Base-by-base conservation (phyloP, 2,329 filamentous ascomycete species). In the Fusarium nanum region DNA sequence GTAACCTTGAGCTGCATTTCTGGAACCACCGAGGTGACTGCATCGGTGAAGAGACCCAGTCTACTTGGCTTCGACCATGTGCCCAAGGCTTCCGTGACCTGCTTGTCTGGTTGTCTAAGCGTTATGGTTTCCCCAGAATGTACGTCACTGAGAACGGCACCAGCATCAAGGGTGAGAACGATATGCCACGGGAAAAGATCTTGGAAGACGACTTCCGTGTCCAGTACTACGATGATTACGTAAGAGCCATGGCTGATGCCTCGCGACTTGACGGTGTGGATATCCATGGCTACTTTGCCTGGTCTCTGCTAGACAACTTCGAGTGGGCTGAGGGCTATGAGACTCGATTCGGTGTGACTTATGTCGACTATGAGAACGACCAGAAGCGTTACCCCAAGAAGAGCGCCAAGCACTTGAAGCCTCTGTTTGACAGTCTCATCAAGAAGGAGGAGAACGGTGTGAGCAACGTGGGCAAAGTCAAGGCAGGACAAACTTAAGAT, bases 301-400 rank as follows among this genome's bases (percentile, higher is more conserved):
- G 93, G 93, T 93, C 91, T 78, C 85, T 97, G 70, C 88, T 97
- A 87, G 93, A 97, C 81, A 95, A 95, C 83, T 95, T 95, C 75
- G 93, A 95, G 81, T 95, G 92, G 92, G 92, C 93, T n/a, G 93
- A 97, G 78, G 93, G 93, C 13, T 97, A 95, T 77, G 90, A 93
- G 82, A 96, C 93, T 45, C 87, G 93, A 42, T 97, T 97, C 75
- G 93, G 93, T 27, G 92, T 94, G 60, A 93, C 91, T 9, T 96
- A 87, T 78, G 93, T 97, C 55, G 93, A 97, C 81, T 97, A 96
- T 78, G 83, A 88, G 73, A 88, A 93, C 71, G 90, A 89, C 25
- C 93, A 97, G 85, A 92, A 91, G 83, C 85, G 93, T 54, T 87
- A 90, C 72, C 90, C 93, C 41, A 97, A 97, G 87, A 93, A 94